These are phyloP conservation scores for Cokeromyces recurvatus DNA, from an alignment of 371 early-diverging fungal genomes.

Conservation along the genomic window DNA sequence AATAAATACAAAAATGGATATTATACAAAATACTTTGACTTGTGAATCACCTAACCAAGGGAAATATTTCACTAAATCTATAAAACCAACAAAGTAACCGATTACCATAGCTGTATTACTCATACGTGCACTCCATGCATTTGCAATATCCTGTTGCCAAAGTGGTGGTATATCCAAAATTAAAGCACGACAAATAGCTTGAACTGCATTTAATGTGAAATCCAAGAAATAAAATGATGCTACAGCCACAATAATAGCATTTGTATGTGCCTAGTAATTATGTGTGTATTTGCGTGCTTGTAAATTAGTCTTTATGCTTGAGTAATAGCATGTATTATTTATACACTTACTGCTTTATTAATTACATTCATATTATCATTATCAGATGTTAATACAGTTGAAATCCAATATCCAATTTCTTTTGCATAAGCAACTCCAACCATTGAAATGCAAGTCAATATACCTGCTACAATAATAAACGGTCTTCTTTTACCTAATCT, in stretches of 20 bases:
- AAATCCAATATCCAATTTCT: conserved; percentile 36
- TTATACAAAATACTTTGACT: conserved; percentile 61
- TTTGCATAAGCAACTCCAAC: conserved; percentile 62
- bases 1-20: conserved; percentile 57
- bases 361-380: no score
- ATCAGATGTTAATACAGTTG: no score
- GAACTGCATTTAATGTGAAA: conserved; percentile 67
- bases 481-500: conserved; percentile 59
- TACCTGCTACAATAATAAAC: conserved; percentile 56
- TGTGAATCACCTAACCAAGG: conserved; percentile 64
- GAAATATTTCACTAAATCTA: conserved; percentile 60
- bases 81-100: conserved; percentile 62
- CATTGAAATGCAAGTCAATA: conserved; percentile 57
- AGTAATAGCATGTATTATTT: neutral
- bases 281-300: no score
- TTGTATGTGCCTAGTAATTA: conserved; percentile 24
- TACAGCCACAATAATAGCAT: conserved; percentile 56
- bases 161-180: conserved; percentile 65
- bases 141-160: conserved; percentile 59
- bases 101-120: conserved; percentile 60
- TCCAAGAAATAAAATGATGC: conserved; percentile 66
- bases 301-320: no score
- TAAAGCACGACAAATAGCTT: conserved; percentile 62
- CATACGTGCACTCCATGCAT: conserved; percentile 70
- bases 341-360: conserved; percentile 12